Evolutionary conservation across 768 basidiomycete species (phyloP).

Genomic region (Phylloporus rhodoxanthus): DNA sequence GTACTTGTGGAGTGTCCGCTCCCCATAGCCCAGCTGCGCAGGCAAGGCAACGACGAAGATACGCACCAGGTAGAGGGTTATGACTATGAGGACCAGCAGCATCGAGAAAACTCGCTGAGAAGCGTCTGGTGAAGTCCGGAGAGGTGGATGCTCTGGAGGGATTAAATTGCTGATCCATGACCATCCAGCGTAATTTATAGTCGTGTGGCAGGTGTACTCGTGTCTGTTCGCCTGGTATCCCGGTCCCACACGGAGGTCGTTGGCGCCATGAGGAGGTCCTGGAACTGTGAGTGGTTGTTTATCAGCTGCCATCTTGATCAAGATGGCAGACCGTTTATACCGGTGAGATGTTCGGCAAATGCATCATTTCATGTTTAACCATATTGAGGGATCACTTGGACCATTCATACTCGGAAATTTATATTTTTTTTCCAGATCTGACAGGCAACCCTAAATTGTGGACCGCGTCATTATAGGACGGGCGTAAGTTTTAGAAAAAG

Average conservation of each 20-base stretch:
- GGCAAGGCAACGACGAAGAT: slow-evolving; percentile 4
- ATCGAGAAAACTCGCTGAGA: background rate
- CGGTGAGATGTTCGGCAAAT: slow-evolving; percentile 25
- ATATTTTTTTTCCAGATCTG: slow-evolving; percentile 18
- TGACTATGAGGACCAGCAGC: background rate
- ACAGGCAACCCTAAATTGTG: slow-evolving; percentile 15
- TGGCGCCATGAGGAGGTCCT: slow-evolving; percentile 21
- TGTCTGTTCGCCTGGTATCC: slow-evolving; percentile 10
- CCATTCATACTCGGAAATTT: slow-evolving; percentile 23
- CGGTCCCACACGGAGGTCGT: slow-evolving; percentile 7
- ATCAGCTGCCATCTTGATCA: slow-evolving; percentile 24
- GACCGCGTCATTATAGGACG: slow-evolving; percentile 4
- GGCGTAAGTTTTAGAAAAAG: slow-evolving; percentile 6
- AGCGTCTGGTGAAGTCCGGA: background rate
- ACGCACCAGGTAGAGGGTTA: slow-evolving; percentile 13
- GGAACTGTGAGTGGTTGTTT: slow-evolving; percentile 15
- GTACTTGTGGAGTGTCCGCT: background rate
- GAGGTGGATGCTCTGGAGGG: slow-evolving; percentile 6
- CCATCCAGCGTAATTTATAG: slow-evolving; percentile 21
- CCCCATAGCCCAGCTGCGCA: slow-evolving; percentile 17
- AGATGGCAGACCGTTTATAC: slow-evolving; percentile 19
- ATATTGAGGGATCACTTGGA: slow-evolving; percentile 24
- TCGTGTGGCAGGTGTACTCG: slow-evolving; percentile 12
- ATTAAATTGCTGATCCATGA: slow-evolving; percentile 13
- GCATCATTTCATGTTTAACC: slow-evolving; percentile 20